These are phyloP conservation scores for Ottelia alismoides DNA, from an alignment of 106 monocot species.

Conservation along the genomic window DNA sequence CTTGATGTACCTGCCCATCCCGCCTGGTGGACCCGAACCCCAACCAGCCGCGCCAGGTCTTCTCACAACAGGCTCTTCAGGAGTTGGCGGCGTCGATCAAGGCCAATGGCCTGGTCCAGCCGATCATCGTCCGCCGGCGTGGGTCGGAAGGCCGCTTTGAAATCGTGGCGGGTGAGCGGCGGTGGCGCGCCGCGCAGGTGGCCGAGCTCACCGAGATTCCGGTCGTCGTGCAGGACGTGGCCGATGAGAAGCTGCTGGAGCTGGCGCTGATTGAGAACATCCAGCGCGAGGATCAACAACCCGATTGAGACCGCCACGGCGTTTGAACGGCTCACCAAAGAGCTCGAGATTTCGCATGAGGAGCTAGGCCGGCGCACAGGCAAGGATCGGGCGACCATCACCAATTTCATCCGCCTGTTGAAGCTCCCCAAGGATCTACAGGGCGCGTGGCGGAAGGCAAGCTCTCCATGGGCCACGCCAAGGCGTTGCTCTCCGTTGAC, in stretches of 20 bases:
- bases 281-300: too few relatives aligned
- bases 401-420: background rate
- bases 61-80: too few relatives aligned
- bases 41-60: too few relatives aligned
- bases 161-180: background rate
- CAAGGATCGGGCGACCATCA: background rate
- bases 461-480: background rate
- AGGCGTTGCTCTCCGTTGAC: background rate
- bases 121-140: background rate
- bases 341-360: background rate
- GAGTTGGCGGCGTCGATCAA: background rate
- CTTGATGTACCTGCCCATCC: too few relatives aligned
- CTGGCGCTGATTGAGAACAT: background rate
- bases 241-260: background rate
- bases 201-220: background rate
- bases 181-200: background rate
- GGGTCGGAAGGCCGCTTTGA: background rate
- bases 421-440: background rate
- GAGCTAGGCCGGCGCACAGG: background rate
- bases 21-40: too few relatives aligned
- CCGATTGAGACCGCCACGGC: background rate
- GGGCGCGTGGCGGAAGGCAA: background rate
- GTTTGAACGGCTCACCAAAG: background rate
- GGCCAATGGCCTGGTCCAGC: background rate
- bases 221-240: background rate